Conservation (phyloP, 352 stramenopile species). For the Phytophthora cryptogea region DNA sequence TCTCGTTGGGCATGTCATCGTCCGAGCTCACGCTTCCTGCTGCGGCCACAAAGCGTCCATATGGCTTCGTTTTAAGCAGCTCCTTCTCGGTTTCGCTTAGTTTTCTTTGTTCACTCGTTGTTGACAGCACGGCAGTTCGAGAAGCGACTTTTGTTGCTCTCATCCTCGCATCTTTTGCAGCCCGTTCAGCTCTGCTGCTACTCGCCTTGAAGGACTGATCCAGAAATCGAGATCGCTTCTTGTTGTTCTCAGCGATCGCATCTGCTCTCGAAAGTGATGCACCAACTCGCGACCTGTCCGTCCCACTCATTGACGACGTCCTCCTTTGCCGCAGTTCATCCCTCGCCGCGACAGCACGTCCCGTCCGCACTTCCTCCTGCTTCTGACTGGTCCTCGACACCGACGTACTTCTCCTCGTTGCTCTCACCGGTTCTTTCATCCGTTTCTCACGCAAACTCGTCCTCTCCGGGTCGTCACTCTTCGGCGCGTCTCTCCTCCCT, state of each 20-base stretch:
- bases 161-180: conserved; percentile 14
- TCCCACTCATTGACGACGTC: background rate
- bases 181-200: conserved; percentile 18
- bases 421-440: background rate
- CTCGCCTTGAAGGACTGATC: conserved; percentile 23
- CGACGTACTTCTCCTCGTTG: conserved; percentile 1
- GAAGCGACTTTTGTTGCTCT: background rate
- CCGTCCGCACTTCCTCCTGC: conserved; percentile 29
- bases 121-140: conserved; percentile 1
- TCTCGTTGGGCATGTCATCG: conserved; percentile 5
- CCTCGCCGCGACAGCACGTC: conserved; percentile 12
- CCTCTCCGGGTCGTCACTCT: conserved; percentile 20
- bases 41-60: conserved; percentile 43
- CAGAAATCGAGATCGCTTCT: conserved; percentile 38
- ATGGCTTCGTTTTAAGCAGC: conserved; percentile 43
- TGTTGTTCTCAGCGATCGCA: conserved; percentile 33
- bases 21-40: conserved; percentile 9
- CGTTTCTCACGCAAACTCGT: conserved; percentile 13
- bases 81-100: conserved; percentile 18
- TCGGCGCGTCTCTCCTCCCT: conserved; percentile 1
- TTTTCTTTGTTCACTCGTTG: background rate
- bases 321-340: conserved; percentile 7
- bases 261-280: conserved; percentile 16
- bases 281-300: conserved; percentile 8
- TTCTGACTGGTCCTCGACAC: conserved; percentile 14